Evolutionary conservation across 2,329 filamentous ascomycete genomes (phyloP), one percentile per base, ranked within the genome.

Genomic region (Sporothrix globosa): DNA sequence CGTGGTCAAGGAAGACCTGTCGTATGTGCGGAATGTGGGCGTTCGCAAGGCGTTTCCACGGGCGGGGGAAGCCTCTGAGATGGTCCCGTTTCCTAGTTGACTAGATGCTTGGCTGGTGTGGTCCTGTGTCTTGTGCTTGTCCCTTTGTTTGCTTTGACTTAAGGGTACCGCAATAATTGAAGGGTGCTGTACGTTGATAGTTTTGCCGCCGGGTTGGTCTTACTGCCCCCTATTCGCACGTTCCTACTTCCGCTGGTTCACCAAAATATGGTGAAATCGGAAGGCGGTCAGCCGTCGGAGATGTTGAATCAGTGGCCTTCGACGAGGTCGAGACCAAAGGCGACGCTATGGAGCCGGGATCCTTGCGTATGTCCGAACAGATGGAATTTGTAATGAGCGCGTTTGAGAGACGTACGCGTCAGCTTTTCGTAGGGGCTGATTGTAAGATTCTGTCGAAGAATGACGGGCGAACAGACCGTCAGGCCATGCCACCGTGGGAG

Each of bases 281-380:
- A 67, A 70, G 52, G 61, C 68, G 60, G 68, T 70, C 68, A 58
- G 68, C 50, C 27, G 60, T 58, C 56, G 56, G 60, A 65, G 30
- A 11, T 27, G 56, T 44, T 34, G 53, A 39, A 60, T 19, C 53
- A 50, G 41, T 60, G 67, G 67, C 67, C 27, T 48, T 41, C 11
- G 24, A 24, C 11, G 41, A 24, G 24, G 67, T 30, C 17, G 13
- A 39, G 7, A 10, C 24, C 34, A 34, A 14, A 27, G 53, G 27
- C n/a, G 53, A 21, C 52, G 17, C 39, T 58, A 60, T 68, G 53
- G 39, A 48, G 39, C 41, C 39, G 21, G 53, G 67, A n/a, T 68
- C 53, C 19, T 50, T 27, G 53, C 53, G 41, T 50, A 53, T 54
- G 21, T 30, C 14, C 19, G 6, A 39, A 17, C 19, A 9, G 21